Base-by-base conservation (phyloP, 768 basidiomycete species). In the Boletus insuetus region DNA sequence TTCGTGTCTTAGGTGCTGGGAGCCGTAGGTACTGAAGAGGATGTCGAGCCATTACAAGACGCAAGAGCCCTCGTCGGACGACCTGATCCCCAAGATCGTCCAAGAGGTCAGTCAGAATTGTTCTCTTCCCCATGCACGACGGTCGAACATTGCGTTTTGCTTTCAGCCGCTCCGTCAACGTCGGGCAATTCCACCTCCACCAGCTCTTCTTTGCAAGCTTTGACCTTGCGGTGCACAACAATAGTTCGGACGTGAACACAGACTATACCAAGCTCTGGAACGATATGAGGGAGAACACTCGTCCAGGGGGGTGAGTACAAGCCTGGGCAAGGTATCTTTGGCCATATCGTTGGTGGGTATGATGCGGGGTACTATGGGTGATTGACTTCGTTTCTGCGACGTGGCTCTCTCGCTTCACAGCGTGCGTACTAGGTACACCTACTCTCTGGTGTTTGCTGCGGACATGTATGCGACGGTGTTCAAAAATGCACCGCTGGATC, bases 211-310 rank as follows among this genome's bases (percentile, higher is more conserved):
- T 91, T 63, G 90, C 66, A 51, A 67, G 49, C 56, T 66, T 67
- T 46, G 66, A 68, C 42, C 35, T 67, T 17, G 34, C 20, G 41
- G 64, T 67, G 1, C 66, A 67, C 43, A 51, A 66, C 49, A 67
- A 67, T 22, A 67, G 14, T 83, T 26, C 69, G 85, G 83, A 82
- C 19, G 67, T 65, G n/a, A 45, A 68, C 32, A 77, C 79, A 20
- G 89, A 94, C 61, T 88, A 87, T 67, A 91, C 89, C n/a, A 70
- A 75, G 50, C 74, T 94, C 16, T 94, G 91, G 91, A 89, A 85
- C 62, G 75, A 78, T 12, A 72, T 94, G 48, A 77, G 90, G 19
- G 82, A 91, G 65, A 66, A 77, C 87, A 0, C 75, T 90, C 14
- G 84, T 92, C 0, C 91, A 93, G 67, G 81, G 78, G 41, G 71